These are phyloP conservation scores for Knufia petricola DNA, from an alignment of 2,329 filamentous ascomycete genomes.

Conservation along the genomic window DNA sequence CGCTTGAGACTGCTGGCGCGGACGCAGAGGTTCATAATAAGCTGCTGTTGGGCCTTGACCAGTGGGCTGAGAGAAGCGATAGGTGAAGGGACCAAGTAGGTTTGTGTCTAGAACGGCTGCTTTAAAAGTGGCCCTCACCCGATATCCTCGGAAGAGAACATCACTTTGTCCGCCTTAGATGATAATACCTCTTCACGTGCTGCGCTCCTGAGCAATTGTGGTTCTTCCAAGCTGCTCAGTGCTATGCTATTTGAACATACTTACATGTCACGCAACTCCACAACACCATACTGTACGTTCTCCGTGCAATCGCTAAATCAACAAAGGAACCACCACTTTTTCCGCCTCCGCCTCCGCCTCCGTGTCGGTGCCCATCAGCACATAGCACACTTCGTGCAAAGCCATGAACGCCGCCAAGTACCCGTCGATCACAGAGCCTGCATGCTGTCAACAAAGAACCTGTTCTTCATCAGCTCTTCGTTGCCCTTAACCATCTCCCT, in stretches of 20 bases:
- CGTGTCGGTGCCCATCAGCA: neutral
- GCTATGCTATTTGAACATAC: too few relatives aligned
- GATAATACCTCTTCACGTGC: too few relatives aligned
- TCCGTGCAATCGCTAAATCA: too few relatives aligned
- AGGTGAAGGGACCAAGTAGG: neutral
- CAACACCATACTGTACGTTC: too few relatives aligned
- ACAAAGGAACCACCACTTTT: neutral
- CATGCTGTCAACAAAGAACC: conserved; percentile 39
- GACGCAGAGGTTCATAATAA: conserved; percentile 5
- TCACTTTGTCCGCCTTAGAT: too few relatives aligned
- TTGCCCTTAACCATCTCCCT: conserved; percentile 69
- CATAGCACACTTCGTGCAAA: neutral
- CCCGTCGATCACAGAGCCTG: conserved; percentile 32
- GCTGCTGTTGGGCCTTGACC: conserved; percentile 2
- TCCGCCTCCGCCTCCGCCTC: neutral
- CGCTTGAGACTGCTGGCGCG: neutral
- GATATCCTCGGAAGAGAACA: too few relatives aligned
- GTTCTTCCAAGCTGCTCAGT: too few relatives aligned
- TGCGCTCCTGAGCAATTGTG: too few relatives aligned
- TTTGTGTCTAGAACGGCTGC: neutral
- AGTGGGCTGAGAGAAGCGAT: neutral
- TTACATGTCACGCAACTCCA: too few relatives aligned
- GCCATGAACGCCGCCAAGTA: neutral
- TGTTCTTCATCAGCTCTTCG: conserved; percentile 51
- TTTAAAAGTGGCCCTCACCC: neutral